A percentile compares a stretch with the other conserved stretches of the same genome.
phyloP scores from a whole-genome alignment of 2,329 filamentous ascomycete species.

The Calonectria pauciramosa region DNA sequence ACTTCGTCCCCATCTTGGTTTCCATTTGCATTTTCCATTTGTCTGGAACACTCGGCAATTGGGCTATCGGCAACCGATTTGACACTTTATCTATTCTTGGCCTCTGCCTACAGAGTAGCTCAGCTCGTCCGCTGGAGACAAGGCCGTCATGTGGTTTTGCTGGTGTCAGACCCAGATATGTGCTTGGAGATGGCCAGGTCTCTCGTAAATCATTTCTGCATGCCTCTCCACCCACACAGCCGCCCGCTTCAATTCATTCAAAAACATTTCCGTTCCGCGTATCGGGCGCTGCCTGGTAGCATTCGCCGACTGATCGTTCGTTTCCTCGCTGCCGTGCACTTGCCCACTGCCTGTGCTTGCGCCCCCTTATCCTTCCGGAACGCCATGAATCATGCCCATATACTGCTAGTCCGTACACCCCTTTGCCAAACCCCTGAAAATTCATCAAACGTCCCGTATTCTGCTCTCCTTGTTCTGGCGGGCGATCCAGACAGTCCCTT shows the following conservation, averaged over 20 bases:
- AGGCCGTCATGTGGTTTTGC: background rate
- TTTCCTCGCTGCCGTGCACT: constrained; percentile 36
- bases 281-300: background rate
- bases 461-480: constrained; percentile 38
- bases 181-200: constrained; percentile 6
- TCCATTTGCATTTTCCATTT: background rate
- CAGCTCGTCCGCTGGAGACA: background rate
- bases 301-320: constrained; percentile 10
- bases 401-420: constrained; percentile 31
- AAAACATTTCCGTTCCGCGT: constrained; percentile 9
- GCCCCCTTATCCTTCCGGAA: constrained; percentile 34
- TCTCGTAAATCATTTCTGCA: constrained; percentile 20
- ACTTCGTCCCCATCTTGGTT: background rate
- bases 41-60: background rate
- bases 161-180: background rate
- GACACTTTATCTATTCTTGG: constrained; percentile 7
- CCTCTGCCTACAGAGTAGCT: background rate
- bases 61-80: background rate
- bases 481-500: constrained; percentile 7
- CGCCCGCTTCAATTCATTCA: background rate
- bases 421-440: constrained; percentile 39
- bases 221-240: background rate
- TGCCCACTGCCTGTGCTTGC: constrained; percentile 47
- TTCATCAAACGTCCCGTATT: constrained; percentile 40
- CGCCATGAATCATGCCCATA: constrained; percentile 44